Base-by-base conservation (phyloP, 2,329 filamentous ascomycete genomes). In the Exophiala phaeomuriformis region DNA sequence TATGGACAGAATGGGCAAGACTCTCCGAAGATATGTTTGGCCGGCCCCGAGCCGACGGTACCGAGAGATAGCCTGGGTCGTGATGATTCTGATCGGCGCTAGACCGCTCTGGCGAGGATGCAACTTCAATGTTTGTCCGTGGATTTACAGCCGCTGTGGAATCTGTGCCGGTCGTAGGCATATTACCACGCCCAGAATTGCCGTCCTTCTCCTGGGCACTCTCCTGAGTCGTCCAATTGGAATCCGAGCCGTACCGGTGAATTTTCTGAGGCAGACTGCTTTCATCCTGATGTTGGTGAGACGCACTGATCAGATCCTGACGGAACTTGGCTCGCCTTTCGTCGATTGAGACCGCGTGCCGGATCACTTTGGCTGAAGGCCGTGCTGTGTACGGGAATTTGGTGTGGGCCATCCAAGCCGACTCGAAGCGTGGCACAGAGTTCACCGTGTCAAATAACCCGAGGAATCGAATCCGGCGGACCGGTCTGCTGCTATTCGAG, bases 381-480 rank as follows among this genome's bases (percentile, higher is more conserved):
- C 74, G 72, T 19, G 78, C 77, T 0, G 77, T 79, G 49, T 72
- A 72, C 9, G 86, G 86, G 40, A 89, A 89, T 65, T 85, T 88
- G 64, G 79, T 87, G 36, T 87, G 79, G 64, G 88, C 80, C 84
- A 91, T 90, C 71, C 71, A 76, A 4, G 75, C 77, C 43, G 75
- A 80, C 68, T 93, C 88, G 55, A 93, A 93, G 2, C 79, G 77
- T 1, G 86, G 86, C 0, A 90, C 86, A 9, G 83, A 87, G 63
- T 90, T 90, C 58, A 91, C 87, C 0, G 86, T 90, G 62, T 91
- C 87, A 58, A 91, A 93, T 0, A 93, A 75, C 0, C 88, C 88
- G 1, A 93, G 73, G 61, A 91, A 90, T 1, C 79, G 77, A 56
- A 91, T 88, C 0, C 85, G 77, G 7, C 82, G 78, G 1, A 90